Base-by-base conservation (phyloP, 1,284 basidiomycete species). In the Boletus smithii region DNA sequence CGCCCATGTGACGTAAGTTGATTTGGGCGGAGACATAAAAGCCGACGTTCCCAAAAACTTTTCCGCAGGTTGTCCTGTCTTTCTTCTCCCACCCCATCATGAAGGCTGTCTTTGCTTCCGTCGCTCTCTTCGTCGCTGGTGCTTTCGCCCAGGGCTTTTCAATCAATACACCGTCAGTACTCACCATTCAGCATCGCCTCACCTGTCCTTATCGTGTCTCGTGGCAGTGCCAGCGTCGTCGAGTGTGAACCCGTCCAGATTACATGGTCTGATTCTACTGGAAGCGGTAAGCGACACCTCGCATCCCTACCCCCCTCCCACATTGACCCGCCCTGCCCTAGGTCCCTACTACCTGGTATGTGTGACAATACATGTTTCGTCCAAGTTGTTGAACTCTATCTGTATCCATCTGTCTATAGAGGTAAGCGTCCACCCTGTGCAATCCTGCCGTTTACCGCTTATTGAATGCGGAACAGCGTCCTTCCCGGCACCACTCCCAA, bases 91-190 rank as follows among this genome's bases (percentile, higher is more conserved):
- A 42, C 14, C 22, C 53, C 39, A 59, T 42, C 48, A 82, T 81
- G 80, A 77, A 76, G 70, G 64, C 68, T 48, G 14, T 60, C 39
- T 45, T 76, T 52, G 54, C 70, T 50, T 55, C 70, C 32, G 53
- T 75, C 51, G 67, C 67, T 34, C 56, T 78, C 51, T 60, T 74
- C 52, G 68, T 68, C 42, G 57, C 66, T 40, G 63, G 61, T 27
- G 76, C 66, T 44, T 49, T 71, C 16, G 79, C 74, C 17, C 58
- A 60, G 31, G n/a, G n/a, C n/a, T n/a, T n/a, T n/a, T 23, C 23
- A 23, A 8, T 23, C 60, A 79, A 82, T 57, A 86, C 81, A 16
- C 82, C 81, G 81, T 85, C 54, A 57, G 80, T 73, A 14, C n/a
- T 5, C 8, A 32, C 24, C 13, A 8, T 36, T 8, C 7, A 7